Base-by-base conservation (phyloP, 2,329 filamentous ascomycete species). In the Fusarium succisae region DNA sequence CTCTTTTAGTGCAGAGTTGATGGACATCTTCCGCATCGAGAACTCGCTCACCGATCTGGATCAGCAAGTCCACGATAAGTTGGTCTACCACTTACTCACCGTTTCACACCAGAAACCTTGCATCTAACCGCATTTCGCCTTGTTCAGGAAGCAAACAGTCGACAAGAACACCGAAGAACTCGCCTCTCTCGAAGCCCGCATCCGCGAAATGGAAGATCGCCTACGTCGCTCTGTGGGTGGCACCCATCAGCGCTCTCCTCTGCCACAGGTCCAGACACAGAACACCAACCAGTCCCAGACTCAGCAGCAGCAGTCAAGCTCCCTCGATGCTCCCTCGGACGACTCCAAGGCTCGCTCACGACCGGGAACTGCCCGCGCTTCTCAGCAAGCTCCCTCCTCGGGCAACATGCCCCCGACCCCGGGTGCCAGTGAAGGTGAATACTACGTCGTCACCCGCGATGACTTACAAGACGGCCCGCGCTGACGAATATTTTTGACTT, bases 11-110 rank as follows among this genome's bases (percentile, higher is more conserved):
- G 87, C 91, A 50, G 94, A 96, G 81, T 87, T 98, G 70, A 93
- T 96, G 86, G 92, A 94, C 81, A 92, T 97, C 77, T 98, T 98
- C 86, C 92, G 93, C 79, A 91, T 98, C 80, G 94, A 96, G 77
- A 92, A 91, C 82, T 92, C 92, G 76, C 81, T 96, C 66, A 90
- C 92, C 79, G 89, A 92, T 71, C 88, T 97, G 41, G 90, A 93
- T 79, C 88, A 92, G 81, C 90, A 93, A 76, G 90, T 98, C 69
- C 89, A 94, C 81, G 89, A 94, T 83, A 96, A 95, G 95, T 98
- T 86, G 80, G 91, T 84, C 48, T 53, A 50, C 64, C 69, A 47
- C 62, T 68, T 44, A 38, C 62, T 61, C 56, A 56, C 63, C 44
- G 53, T 62, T 32, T 56, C 30, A 37, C 35, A 39, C 44, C 47